phyloP scores from a whole-genome alignment of 1,284 basidiomycete genomes.

The Austroboletus niveus region DNA sequence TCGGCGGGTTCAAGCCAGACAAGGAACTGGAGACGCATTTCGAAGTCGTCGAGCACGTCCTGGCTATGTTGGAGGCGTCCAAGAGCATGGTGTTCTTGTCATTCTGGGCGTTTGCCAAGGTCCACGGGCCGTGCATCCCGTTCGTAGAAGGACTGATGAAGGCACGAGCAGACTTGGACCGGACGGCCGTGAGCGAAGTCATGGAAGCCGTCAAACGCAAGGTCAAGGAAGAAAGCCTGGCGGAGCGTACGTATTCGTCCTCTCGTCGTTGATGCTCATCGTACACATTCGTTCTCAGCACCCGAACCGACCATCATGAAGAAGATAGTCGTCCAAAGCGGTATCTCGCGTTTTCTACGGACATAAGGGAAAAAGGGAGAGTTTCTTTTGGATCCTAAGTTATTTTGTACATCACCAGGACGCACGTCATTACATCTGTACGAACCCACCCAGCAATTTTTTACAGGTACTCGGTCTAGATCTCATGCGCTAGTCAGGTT shows the following conservation, averaged over 20 bases:
- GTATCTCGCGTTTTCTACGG: conserved; percentile 67
- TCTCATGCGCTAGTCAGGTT: too few species aligned
- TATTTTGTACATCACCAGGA: too few species aligned
- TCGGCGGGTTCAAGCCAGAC: conserved; percentile 74
- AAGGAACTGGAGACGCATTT: conserved; percentile 84
- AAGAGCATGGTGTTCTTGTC: conserved; percentile 94
- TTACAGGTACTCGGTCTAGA: too few species aligned
- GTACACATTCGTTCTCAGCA: conserved; percentile 41
- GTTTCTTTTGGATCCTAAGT: too few species aligned
- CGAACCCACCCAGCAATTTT: too few species aligned
- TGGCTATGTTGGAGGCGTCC: conserved; percentile 85
- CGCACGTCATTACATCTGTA: too few species aligned
- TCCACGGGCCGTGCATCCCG: conserved; percentile 88
- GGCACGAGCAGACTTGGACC: conserved; percentile 88
- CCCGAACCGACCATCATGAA: conserved; percentile 84
- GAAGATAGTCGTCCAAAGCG: conserved; percentile 72
- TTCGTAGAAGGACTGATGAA: conserved; percentile 92
- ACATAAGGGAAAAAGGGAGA: conserved; percentile 15
- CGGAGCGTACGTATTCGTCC: conserved; percentile 69
- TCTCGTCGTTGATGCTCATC: background rate
- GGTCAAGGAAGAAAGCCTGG: conserved; percentile 82
- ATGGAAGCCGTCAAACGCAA: conserved; percentile 95
- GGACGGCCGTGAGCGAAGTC: conserved; percentile 82
- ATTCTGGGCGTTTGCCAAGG: conserved; percentile 94
- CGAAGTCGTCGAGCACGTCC: conserved; percentile 84